Evolutionary conservation across 2,329 filamentous ascomycete species (phyloP), one percentile per base, ranked within the genome.

Genomic region (Fusarium sp.): DNA sequence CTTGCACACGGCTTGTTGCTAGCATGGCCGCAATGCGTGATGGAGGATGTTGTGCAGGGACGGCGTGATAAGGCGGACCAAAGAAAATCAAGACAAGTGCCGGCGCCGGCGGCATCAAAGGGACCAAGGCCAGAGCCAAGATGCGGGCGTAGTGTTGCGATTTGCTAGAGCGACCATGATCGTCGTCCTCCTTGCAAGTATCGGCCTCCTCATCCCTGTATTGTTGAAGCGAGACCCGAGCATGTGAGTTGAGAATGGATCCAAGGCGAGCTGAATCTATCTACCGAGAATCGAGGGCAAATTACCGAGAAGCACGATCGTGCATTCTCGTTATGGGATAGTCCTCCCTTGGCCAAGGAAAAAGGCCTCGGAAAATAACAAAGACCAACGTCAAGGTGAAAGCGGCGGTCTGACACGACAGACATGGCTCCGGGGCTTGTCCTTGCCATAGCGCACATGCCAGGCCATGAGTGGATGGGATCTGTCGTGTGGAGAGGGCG

Each of bases 61-160:
- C 60, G 68, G 50, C 59, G 66, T 74, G 61, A 70, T 67, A 73
- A 66, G 71, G 52, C 70, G 58, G 65, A 63, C 68, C 71, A 66
- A 71, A 58, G 47, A 70, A 20, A 65, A 70, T 62, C 52, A 50
- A 61, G 56, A 74, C 45, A 77, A 77, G 71, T 78, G 76, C 77
- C 77, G 77, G 70, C 64, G 70, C 42, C 33, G 61, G 56, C 68
- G 73, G 71, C 65, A 77, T 61, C 69, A 68, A 75, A 77, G 70
- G 67, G 66, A 71, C 68, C 68, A 54, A 60, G 59, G 74, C 69
- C 69, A 63, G 57, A 25, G 66, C 69, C 74, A 74, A 75, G 74
- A 68, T 65, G 50, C 65, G 29, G 47, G 60, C 25, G 65, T 64
- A 54, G 65, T 67, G 69, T 36, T 75, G 52, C 63, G 56, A 75